A percentile compares a stretch with the other conserved stretches of the same genome.
phyloP scores from a whole-genome alignment of 2,329 filamentous ascomycete species.

The Neonectria coccinea region DNA sequence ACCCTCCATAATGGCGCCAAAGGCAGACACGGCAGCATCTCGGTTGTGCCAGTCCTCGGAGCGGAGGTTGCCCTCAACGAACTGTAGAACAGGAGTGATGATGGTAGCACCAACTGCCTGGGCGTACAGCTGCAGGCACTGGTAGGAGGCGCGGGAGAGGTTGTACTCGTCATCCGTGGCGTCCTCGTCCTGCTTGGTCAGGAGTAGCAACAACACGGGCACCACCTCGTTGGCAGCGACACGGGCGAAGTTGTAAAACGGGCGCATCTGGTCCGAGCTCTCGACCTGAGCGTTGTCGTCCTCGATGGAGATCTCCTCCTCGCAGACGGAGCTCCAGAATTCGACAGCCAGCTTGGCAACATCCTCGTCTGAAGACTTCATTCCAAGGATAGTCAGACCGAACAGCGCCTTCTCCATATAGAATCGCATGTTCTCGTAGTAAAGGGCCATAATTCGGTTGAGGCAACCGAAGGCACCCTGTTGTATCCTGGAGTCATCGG shows the following conservation, averaged over 20 bases:
- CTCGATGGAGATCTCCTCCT: constrained; percentile 97
- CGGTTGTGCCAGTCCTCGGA: constrained; percentile 94
- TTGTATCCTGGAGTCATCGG: constrained; percentile 89
- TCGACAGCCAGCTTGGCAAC: constrained; percentile 98
- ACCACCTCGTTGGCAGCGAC: constrained; percentile 95
- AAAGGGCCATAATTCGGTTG: constrained; percentile 98
- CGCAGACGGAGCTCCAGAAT: constrained; percentile 99
- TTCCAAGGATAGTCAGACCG: constrained; percentile 95
- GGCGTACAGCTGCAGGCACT: constrained; percentile 94
- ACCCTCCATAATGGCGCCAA: constrained; percentile 98
- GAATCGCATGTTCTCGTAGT: constrained; percentile 99
- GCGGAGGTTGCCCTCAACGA: constrained; percentile 92
- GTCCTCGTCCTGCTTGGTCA: constrained; percentile 98
- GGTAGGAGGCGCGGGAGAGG: constrained; percentile 92
- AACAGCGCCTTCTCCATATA: constrained; percentile 99
- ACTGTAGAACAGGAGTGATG: constrained; percentile 86
- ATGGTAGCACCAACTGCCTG: constrained; percentile 89
- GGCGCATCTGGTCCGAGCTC: constrained; percentile 84
- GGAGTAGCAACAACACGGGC: constrained; percentile 86
- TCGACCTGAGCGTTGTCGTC: constrained; percentile 88
- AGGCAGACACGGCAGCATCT: constrained; percentile 95
- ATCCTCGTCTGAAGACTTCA: constrained; percentile 98
- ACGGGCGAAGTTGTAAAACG: constrained; percentile 95
- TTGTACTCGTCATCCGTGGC: constrained; percentile 98
- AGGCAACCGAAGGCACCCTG: constrained; percentile 96